These are phyloP conservation scores for Fraxinus americana DNA, from an alignment of 257 asterid species.

Conservation along the genomic window DNA sequence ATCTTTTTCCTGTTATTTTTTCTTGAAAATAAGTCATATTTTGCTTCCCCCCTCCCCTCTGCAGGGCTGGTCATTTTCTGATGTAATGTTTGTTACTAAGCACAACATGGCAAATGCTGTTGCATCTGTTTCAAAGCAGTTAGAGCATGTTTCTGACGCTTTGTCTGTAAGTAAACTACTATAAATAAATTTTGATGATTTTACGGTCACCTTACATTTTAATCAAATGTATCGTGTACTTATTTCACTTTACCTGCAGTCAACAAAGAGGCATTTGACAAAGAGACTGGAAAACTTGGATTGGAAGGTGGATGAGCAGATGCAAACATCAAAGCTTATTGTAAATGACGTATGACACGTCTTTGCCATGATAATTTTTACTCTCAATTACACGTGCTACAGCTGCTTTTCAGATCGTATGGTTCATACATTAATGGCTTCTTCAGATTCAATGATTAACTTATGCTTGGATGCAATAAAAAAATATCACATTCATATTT, in stretches of 20 bases:
- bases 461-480: neutral
- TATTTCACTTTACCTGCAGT: slow-evolving; percentile 41
- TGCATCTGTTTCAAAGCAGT: slow-evolving; percentile 74
- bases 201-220: neutral
- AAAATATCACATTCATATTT: neutral
- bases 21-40: neutral
- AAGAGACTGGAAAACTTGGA: slow-evolving; percentile 75
- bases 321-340: slow-evolving; percentile 57
- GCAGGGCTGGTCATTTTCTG: slow-evolving; percentile 78
- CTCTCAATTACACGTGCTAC: slow-evolving; percentile 12
- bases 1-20: neutral
- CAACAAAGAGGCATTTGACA: slow-evolving; percentile 70
- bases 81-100: slow-evolving; percentile 78
- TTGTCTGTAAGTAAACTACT: slow-evolving; percentile 56
- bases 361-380: slow-evolving; percentile 17
- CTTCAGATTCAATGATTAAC: neutral
- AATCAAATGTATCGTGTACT: neutral
- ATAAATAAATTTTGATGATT: slow-evolving; percentile 8
- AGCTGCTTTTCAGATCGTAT: slow-evolving; percentile 11
- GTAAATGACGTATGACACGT: slow-evolving; percentile 59
- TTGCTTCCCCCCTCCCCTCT: slow-evolving; percentile 13
- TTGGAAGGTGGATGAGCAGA: slow-evolving; percentile 79
- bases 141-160: slow-evolving; percentile 72
- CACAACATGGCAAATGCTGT: slow-evolving; percentile 84
- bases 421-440: neutral